These are phyloP conservation scores for Coemansia sp. DNA, from an alignment of 192 early-diverging fungal genomes.

Conservation along the genomic window DNA sequence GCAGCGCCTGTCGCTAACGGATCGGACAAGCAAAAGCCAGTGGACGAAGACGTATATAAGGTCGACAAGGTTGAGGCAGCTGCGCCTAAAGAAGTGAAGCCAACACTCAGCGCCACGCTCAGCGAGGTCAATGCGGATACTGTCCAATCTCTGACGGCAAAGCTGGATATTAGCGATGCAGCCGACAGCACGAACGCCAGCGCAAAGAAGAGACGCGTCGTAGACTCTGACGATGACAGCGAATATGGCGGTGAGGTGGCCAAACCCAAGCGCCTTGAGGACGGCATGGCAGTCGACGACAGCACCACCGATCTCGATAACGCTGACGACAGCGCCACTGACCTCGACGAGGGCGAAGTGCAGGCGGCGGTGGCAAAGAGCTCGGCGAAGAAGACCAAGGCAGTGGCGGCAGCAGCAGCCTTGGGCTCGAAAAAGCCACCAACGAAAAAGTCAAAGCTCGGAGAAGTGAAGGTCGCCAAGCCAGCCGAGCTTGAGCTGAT, in stretches of 20 bases:
- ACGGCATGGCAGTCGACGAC: neutral
- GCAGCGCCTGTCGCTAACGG: neutral
- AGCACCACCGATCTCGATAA: constrained; percentile 3
- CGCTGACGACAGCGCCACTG: neutral
- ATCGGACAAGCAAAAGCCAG: neutral
- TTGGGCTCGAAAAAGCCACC: neutral
- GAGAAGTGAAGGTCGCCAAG: constrained; percentile 7
- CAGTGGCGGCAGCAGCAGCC: neutral
- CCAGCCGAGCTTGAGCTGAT: constrained; percentile 21
- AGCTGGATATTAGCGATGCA: constrained; percentile 3
- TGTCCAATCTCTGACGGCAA: neutral
- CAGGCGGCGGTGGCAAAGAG: neutral
- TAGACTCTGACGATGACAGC: constrained; percentile 23
- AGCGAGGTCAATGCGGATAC: neutral
- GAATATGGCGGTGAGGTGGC: neutral
- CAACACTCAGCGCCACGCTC: neutral
- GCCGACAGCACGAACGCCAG: neutral
- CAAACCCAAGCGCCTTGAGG: neutral
- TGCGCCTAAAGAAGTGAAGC: neutral
- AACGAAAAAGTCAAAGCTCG: constrained; percentile 19
- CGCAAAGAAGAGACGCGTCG: constrained; percentile 5
- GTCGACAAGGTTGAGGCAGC: neutral
- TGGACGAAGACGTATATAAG: neutral
- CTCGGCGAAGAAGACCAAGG: constrained; percentile 1
- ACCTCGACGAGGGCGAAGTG: neutral